Percentiles rank a stretch among this genome's conserved stretches.
Evolutionary conservation across 768 basidiomycete species (phyloP).

Genomic region (Podaxis sp.): DNA sequence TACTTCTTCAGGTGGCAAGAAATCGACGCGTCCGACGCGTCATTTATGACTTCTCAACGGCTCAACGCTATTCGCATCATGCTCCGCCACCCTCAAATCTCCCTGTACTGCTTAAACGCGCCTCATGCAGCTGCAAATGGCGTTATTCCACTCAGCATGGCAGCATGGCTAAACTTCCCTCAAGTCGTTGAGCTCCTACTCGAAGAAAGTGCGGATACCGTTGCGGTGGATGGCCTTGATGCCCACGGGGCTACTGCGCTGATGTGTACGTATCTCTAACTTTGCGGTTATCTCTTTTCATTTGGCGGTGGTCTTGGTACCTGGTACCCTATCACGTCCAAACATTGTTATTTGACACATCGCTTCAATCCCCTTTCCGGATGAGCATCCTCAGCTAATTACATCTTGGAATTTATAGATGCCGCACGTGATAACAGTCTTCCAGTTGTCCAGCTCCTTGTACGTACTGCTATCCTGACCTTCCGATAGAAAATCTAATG

Average conservation of each 20-base stretch:
- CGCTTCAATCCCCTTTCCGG: background rate
- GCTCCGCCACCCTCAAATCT: constrained; percentile 54
- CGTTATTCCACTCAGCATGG: constrained; percentile 76
- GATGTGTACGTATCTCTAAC: constrained; percentile 64
- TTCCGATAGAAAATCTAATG: constrained; percentile 6
- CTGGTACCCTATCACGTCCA: background rate
- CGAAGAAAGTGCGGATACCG: constrained; percentile 56
- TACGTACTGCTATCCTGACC: constrained; percentile 33
- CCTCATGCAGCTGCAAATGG: constrained; percentile 69
- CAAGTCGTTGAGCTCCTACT: constrained; percentile 63
- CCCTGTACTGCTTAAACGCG: constrained; percentile 73
- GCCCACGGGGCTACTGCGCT: constrained; percentile 74
- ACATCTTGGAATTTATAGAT: constrained; percentile 41
- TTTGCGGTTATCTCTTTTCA: constrained; percentile 15
- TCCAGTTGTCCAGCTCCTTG: constrained; percentile 66
- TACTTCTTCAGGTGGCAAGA: constrained; percentile 57
- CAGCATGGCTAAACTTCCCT: constrained; percentile 73
- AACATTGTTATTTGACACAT: constrained; percentile 8
- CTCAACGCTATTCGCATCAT: constrained; percentile 58
- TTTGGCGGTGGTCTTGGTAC: constrained; percentile 2
- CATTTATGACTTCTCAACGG: constrained; percentile 57
- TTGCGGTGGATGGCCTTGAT: constrained; percentile 76
- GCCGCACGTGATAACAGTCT: constrained; percentile 73
- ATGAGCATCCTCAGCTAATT: constrained; percentile 17
- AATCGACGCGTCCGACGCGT: constrained; percentile 70